Percentiles rank a stretch among this genome's conserved stretches.
Conservation (phyloP, 305 asterid genomes). For the Salvia sclarea region DNA sequence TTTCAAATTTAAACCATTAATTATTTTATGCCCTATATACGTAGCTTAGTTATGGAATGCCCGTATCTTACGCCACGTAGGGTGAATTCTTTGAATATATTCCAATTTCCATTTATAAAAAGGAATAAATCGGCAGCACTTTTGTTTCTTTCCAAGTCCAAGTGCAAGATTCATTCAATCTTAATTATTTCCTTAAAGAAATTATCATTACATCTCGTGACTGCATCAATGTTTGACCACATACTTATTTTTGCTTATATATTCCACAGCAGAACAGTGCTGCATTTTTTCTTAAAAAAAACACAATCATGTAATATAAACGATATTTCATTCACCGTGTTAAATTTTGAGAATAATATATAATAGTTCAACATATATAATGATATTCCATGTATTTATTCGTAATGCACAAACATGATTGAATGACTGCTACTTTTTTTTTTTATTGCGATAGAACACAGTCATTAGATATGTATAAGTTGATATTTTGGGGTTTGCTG, state of each 20-base stretch:
- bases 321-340: background rate
- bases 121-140: background rate
- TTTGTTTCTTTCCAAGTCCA: background rate
- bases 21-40: no score
- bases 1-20: no score
- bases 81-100: background rate
- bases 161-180: background rate
- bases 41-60: background rate
- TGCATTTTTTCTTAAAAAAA: background rate
- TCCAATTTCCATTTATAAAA: background rate
- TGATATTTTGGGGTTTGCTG: constrained; percentile 31
- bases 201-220: constrained; percentile 1
- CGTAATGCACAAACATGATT: no score
- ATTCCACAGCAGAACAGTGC: background rate
- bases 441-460: background rate
- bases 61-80: background rate
- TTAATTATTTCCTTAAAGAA: no score
- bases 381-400: background rate
- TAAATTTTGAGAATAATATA: no score
- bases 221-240: background rate
- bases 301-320: no score
- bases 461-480: background rate
- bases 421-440: background rate
- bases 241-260: background rate
- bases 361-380: background rate